phyloP scores from a whole-genome alignment of 2,329 filamentous ascomycete species.

The Pseudogymnoascus sp. region DNA sequence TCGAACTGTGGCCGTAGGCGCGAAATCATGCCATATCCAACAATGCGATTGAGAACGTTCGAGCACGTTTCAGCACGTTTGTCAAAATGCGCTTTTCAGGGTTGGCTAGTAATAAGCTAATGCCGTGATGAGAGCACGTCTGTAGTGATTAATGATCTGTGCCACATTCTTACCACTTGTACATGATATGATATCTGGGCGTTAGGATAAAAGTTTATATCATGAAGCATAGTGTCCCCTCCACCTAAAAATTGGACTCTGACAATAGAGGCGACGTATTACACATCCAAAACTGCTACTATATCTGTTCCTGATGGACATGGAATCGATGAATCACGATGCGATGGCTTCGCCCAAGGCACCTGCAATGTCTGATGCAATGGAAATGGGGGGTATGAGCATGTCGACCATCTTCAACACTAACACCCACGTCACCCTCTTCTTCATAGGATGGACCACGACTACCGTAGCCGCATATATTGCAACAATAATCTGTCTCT shows the following conservation, averaged over 20 bases:
- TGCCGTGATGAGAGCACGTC: not conserved
- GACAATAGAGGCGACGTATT: not conserved
- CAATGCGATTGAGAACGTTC: not conserved
- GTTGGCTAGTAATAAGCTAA: not conserved
- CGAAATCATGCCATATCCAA: not conserved
- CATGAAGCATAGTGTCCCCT: not conserved
- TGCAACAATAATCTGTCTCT: slow-evolving; percentile 24
- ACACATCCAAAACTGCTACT: not conserved
- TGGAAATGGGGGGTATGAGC: not conserved
- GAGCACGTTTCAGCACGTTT: not conserved
- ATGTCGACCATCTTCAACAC: slow-evolving; percentile 27
- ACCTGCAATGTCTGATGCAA: not conserved
- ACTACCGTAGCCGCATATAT: slow-evolving; percentile 23
- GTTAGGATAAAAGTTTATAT: not conserved
- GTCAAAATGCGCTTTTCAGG: not conserved
- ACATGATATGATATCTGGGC: not conserved
- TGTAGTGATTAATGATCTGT: not conserved
- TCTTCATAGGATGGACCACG: slow-evolving; percentile 26
- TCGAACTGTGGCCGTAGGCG: not conserved
- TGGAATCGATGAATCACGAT: not conserved
- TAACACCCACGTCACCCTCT: slow-evolving; percentile 25
- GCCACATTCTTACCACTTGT: no score
- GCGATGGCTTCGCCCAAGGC: not conserved
- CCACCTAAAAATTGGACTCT: not conserved
- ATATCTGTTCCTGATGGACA: not conserved